Evolutionary conservation across 1,284 basidiomycete species (phyloP).

Genomic region (Pterulicium gracile): DNA sequence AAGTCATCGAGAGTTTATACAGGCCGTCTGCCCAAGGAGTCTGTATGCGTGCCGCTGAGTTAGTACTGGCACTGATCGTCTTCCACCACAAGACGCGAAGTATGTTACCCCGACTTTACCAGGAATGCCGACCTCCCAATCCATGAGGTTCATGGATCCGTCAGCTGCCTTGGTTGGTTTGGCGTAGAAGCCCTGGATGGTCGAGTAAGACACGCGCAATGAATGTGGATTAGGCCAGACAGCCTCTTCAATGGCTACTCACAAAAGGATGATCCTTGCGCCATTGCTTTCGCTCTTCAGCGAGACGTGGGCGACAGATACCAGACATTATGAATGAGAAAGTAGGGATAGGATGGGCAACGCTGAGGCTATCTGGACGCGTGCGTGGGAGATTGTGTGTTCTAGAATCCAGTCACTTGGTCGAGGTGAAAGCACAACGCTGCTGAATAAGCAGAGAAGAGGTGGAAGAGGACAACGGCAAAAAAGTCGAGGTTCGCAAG

Average conservation of each 20-base stretch:
- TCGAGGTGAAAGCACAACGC: too few species aligned
- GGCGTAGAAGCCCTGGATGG: conserved; percentile 85
- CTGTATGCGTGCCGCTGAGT: conserved; percentile 30
- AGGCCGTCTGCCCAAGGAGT: conserved; percentile 95
- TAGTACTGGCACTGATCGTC: too few species aligned
- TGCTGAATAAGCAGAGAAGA: too few species aligned
- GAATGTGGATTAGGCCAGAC: conserved; percentile 4
- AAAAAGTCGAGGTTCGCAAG: neutral
- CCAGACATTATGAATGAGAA: conserved; percentile 46
- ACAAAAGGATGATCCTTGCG: conserved; percentile 98
- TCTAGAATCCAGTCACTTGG: too few species aligned
- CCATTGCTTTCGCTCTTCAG: conserved; percentile 99
- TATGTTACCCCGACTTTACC: conserved; percentile 70
- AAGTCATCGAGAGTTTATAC: conserved; percentile 89
- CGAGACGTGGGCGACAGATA: conserved; percentile 75
- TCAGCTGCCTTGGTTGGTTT: conserved; percentile 84
- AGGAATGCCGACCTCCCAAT: conserved; percentile 97
- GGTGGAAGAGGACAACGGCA: neutral
- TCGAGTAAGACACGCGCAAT: conserved; percentile 5
- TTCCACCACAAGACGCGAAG: conserved; percentile 7
- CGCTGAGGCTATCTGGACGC: too few species aligned
- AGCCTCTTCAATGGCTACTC: conserved; percentile 25
- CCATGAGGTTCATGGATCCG: conserved; percentile 92
- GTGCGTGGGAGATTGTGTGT: too few species aligned
- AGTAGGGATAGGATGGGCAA: conserved; percentile 1